Evolutionary conservation across 129 eudicot species (phyloP), one percentile per base, ranked within the genome.

Genomic region (Centella asiatica): DNA sequence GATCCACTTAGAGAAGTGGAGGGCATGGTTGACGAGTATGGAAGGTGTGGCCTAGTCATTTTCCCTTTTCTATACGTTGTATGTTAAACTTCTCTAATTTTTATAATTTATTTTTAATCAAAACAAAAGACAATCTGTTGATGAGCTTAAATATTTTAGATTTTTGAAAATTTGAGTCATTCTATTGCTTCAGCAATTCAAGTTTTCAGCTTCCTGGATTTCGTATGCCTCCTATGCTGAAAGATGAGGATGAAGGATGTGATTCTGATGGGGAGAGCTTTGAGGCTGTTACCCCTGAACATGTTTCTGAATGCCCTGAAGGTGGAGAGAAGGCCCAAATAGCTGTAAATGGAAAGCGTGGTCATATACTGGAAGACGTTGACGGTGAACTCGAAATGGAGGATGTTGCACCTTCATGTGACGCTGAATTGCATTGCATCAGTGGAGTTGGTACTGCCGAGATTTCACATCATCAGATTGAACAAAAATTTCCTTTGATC

Each of bases 331-430:
- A 6, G 62, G 65, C 36, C 3, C 56, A 34, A 47, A 42, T 78
- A 61, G 74, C 76, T 58, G 86, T 73, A 25, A 57, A 66, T 12
- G 88, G 74, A 58, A 92, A 92, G 68, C 96, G 72, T 53, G 75
- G 81, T 31, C 95, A 79, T 72, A 87, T 92, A 45, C 66, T 92
- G 86, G 98, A 87, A 67, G 96, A 85, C 62, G 98, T 87, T 64
- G 98, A 87, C 62, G 96, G 95, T 1, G 98, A 92, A 55, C 94
- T 92, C 69, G 96, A 92, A 78, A 92, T 92, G 98, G 96, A 92
- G 66, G 90, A 87, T 71, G 90, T 87, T 47, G 81, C 94, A 59
- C 98, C 94, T 36, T 64, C 81, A 40, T 62, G 77, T 69, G 94
- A 86, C 59, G 67, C 36, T 57, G 89, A 74, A 31, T 65, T 62